Percentiles rank a stretch among this genome's conserved stretches.
phyloP scores from a whole-genome alignment of 805 yeast species.

The Huiozyma naganishii region DNA sequence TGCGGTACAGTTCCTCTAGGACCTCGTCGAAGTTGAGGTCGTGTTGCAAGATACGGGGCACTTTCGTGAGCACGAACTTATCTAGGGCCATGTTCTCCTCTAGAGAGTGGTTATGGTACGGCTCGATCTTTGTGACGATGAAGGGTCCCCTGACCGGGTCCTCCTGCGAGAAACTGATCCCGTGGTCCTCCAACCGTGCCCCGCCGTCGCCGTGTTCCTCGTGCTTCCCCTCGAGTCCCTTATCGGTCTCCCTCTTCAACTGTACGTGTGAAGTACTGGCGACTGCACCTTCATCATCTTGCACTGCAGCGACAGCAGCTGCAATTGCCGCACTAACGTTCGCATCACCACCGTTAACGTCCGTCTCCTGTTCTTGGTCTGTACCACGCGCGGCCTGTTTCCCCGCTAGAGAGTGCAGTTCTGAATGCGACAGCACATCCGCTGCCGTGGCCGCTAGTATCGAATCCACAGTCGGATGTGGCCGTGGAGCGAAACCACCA shows the following conservation, averaged over 20 bases:
- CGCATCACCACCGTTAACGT: constrained; percentile 15
- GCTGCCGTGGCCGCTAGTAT: not conserved
- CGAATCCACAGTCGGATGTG: not conserved
- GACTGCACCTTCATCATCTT: constrained; percentile 5
- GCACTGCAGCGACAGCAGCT: constrained; percentile 28
- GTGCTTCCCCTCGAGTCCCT: not conserved
- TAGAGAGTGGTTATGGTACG: constrained; percentile 27
- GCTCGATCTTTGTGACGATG: constrained; percentile 27
- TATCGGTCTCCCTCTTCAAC: not conserved
- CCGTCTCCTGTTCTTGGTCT: constrained; percentile 6
- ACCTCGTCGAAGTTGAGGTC: constrained; percentile 27
- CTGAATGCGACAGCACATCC: not conserved
- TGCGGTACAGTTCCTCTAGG: constrained; percentile 23
- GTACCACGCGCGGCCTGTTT: constrained; percentile 2
- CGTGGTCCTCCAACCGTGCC: not conserved
- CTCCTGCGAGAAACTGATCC: not conserved
- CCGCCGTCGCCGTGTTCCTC: not conserved
- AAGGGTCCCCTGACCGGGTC: constrained; percentile 22
- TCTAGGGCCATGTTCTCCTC: constrained; percentile 23
- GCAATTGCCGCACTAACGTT: constrained; percentile 27
- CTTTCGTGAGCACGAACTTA: constrained; percentile 25
- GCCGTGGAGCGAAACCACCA: not conserved
- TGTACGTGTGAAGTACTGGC: not conserved
- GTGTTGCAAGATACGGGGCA: constrained; percentile 24
- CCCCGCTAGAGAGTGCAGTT: not conserved